Base-by-base conservation (phyloP, 2,329 filamentous ascomycete species). In the Diaporthe humulicola region DNA sequence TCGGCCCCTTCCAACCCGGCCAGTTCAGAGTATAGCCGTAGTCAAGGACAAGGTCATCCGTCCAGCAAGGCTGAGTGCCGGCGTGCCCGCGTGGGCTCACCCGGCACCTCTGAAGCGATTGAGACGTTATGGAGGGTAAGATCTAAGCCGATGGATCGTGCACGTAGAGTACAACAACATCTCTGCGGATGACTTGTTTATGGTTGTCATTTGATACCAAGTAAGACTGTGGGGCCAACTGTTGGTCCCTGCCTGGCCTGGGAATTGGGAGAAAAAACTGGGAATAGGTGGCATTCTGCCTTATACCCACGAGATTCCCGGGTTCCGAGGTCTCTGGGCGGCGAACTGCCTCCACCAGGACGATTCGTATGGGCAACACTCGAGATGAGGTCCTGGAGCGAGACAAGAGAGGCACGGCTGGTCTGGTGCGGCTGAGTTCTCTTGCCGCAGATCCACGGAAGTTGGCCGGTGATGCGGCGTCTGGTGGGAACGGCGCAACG, bases 251-350 rank as follows among this genome's bases (percentile, higher is more conserved):
- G 56, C 45, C 54, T 50, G 42, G 42, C 42, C 22, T 36, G 45
- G 64, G 45, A 45, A 54, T 22, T 54, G 52, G 54, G 40, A n/a
- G 19, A 60, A 30, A 52, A 56, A 36, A 56, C 56, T 74, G 72
- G 66, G 56, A 71, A 48, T 45, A 33, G 45, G 52, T 50, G 42
- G 69, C 40, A 70, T 69, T 40, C 28, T 28, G 36, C 22, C 30
- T 61, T 48, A 54, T 36, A 48, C 40, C 64, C 54, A 70, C 42
- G 52, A 52, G 52, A 50, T 38, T 56, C 72, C 64, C 72, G 72
- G 69, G 56, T 33, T 50, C 33, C 64, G 52, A 52, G 50, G 64
- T 38, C 25, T 36, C 42, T 73, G n/a, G 19, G 50, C 19, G 30
- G 5, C 58, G 36, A 12, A 36, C 45, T n/a, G 64, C 64, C 64